Conservation (phyloP, 1,139 yeast genomes). For the Ogataea hybrid region DNA sequence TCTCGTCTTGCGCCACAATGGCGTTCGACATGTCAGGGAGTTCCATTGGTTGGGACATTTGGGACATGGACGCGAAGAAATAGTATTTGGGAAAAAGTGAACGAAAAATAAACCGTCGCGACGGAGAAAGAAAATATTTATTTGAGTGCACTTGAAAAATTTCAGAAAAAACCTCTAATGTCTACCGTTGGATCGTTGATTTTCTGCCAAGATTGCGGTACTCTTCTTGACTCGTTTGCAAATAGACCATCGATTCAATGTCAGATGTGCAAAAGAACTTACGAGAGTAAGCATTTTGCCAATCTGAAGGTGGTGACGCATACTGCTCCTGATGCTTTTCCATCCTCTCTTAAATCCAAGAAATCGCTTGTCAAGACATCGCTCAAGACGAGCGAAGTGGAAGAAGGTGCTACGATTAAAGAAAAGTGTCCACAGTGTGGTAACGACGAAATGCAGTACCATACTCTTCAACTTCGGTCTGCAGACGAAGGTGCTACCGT, state of each 20-base stretch:
- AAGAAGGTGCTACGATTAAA: conserved; percentile 93
- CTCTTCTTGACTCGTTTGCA: conserved; percentile 69
- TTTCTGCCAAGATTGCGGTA: conserved; percentile 93
- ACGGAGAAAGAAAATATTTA: neutral
- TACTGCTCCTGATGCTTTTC: conserved; percentile 90
- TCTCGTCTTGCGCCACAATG: conserved; percentile 97
- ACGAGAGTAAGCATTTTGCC: conserved; percentile 59
- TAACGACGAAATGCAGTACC: conserved; percentile 96
- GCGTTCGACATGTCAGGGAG: conserved; percentile 97
- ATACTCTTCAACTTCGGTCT: conserved; percentile 90
- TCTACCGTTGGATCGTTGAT: conserved; percentile 94
- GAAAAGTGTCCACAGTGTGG: conserved; percentile 99
- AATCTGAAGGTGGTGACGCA: conserved; percentile 82
- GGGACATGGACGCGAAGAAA: conserved; percentile 12
- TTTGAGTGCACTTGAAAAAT: neutral
- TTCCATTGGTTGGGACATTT: conserved; percentile 45
- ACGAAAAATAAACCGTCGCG: conserved; percentile 5
- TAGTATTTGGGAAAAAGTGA: conserved; percentile 8
- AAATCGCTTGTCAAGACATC: conserved; percentile 88
- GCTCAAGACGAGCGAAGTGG: conserved; percentile 72
- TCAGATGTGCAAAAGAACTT: conserved; percentile 61
- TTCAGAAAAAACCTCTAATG: conserved; percentile 41
- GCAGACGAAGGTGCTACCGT: conserved; percentile 99
- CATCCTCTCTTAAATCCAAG: conserved; percentile 76
- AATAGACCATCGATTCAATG: conserved; percentile 55